Evolutionary conservation across 2,329 filamentous ascomycete genomes (phyloP), one percentile per base, ranked within the genome.

Genomic region (Lecanicillium sp.): DNA sequence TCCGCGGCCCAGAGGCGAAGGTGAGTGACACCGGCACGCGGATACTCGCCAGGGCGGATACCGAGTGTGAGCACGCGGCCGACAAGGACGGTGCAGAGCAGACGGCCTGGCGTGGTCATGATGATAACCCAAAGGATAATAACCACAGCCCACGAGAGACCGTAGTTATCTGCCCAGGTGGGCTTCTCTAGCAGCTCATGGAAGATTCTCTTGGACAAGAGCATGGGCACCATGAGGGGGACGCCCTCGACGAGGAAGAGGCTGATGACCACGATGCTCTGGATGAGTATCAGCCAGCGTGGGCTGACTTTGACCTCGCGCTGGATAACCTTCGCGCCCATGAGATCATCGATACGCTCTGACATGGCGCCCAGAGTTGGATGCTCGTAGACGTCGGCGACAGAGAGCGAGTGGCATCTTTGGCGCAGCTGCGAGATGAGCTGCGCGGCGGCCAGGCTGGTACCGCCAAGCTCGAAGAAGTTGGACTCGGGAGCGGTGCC

Each of bases 391-490:
- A 57, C 44, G 30, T 57, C 54, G 17, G 53, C 54, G 9, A 57
- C 53, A n/a, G 55, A 56, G 9, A 57, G 39, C 5, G 52, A 50
- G 5, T 53, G 55, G 32, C 48, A 53, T 12, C 44, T 48, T 27
- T 48, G 46, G 3, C 55, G 50, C 36, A 57, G 36, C 32, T 55
- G 54, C 17, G 55, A 55, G 10, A 56, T 51, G 10, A 57, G 54
- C 51, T 56, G 55, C 11, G 55, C 55, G 2, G 54, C 55, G 6
- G 50, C 55, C 21, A 57, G 35, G 36, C 55, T 57, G 27, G 53
- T 56, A 19, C 55, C 55, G 14, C 55, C 55, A 10, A 57, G 49
- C 23, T 57, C 53, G 39, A 55, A 56, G 38, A 56, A 57, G 46
- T 56, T 41, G 29, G 49, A 37, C 3, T 52, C 50, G 10, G 45